Conservation (phyloP, 306 rosid genomes). For the Lupinus albus region DNA sequence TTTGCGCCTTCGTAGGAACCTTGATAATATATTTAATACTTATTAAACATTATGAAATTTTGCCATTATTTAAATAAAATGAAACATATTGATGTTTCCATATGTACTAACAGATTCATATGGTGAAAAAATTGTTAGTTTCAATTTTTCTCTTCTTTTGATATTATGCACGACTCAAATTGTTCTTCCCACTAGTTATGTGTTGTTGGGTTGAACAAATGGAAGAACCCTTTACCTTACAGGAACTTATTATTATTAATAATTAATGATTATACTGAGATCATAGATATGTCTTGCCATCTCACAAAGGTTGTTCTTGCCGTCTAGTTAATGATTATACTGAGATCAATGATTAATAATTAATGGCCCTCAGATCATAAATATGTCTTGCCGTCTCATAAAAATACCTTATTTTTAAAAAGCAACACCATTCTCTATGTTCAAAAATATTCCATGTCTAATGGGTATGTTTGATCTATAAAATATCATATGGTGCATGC, state of each 20-base stretch:
- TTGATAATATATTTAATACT: neutral
- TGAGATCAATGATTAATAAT: too few species aligned
- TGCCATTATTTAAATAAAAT: neutral
- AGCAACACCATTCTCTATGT: neutral
- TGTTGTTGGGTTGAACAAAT: neutral
- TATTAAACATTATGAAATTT: neutral
- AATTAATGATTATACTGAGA: neutral
- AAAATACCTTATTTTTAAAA: conserved; percentile 5
- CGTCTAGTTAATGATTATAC: too few species aligned
- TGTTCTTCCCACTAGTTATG: neutral
- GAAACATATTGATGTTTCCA: neutral
- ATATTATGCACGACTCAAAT: neutral
- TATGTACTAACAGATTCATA: neutral
- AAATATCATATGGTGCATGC: conserved; percentile 1
- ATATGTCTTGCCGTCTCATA: conserved; percentile 1
- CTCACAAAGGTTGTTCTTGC: too few species aligned
- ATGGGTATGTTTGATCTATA: neutral
- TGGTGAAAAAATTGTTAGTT: neutral
- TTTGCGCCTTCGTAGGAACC: neutral
- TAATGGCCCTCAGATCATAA: neutral
- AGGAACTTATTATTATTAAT: neutral
- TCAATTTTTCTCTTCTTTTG: neutral
- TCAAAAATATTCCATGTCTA: neutral
- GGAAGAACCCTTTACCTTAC: neutral
- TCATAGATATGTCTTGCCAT: neutral